These are phyloP conservation scores for Pleurotus citrinopileatus DNA, from an alignment of 768 basidiomycete species.

Conservation along the genomic window DNA sequence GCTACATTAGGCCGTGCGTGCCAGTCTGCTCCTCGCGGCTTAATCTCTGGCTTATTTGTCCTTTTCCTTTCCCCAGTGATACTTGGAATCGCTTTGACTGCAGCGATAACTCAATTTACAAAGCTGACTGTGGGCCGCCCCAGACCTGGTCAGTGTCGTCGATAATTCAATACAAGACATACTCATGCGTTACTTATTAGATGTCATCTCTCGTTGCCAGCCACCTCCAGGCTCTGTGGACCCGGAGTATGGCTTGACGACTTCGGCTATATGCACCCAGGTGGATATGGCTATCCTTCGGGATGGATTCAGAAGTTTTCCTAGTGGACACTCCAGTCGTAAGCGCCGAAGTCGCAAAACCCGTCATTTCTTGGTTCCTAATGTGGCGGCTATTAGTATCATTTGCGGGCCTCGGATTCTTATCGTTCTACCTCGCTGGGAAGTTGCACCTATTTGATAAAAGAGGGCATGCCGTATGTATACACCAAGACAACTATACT, in stretches of 20 bases:
- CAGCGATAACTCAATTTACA: conserved; percentile 76
- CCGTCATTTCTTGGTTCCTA: conserved; percentile 3
- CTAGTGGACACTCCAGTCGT: conserved; percentile 89
- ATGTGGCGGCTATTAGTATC: conserved; percentile 53
- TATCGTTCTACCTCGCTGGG: conserved; percentile 86
- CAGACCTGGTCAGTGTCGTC: conserved; percentile 59
- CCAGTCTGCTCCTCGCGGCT: not conserved
- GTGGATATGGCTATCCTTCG: conserved; percentile 50
- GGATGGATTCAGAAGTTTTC: conserved; percentile 92
- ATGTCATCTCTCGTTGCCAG: conserved; percentile 69
- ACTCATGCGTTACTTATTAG: conserved; percentile 34
- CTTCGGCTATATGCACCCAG: conserved; percentile 79
- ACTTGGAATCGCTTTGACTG: conserved; percentile 73
- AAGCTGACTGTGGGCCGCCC: conserved; percentile 91
- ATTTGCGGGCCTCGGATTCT: conserved; percentile 89
- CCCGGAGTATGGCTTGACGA: conserved; percentile 69
- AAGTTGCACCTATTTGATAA: conserved; percentile 90
- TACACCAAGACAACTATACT: not conserved
- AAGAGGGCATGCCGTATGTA: conserved; percentile 64
- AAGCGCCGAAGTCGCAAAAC: conserved; percentile 23
- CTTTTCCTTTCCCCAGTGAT: conserved; percentile 55
- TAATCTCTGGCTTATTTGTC: not conserved
- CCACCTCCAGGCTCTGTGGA: conserved; percentile 64
- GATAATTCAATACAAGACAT: conserved; percentile 7
- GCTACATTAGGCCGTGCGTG: conserved; percentile 41